These are phyloP conservation scores for Recurvomyces mirabilis DNA, from an alignment of 495 filamentous ascomycete genomes.

Conservation along the genomic window DNA sequence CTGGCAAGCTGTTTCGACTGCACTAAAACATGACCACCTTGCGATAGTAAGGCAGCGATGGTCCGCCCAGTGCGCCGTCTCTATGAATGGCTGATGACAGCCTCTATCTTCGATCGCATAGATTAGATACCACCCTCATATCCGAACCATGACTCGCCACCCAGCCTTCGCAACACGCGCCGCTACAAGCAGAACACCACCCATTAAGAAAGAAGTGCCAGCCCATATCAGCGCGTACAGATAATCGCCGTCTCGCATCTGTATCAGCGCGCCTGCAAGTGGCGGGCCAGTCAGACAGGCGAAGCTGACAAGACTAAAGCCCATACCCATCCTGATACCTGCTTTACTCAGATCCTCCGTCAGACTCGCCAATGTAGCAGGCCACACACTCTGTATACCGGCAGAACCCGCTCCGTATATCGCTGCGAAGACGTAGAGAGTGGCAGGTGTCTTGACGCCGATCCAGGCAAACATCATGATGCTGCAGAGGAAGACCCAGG, in stretches of 20 bases:
- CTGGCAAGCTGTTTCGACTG: conserved; percentile 12
- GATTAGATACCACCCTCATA: conserved; percentile 13
- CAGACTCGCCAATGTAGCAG: conserved; percentile 24
- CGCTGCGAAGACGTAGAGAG: conserved; percentile 25
- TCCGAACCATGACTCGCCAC: conserved; percentile 16
- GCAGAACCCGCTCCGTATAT: conserved; percentile 25
- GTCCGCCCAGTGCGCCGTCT: no score
- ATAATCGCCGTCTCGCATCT: conserved; percentile 25
- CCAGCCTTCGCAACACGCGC: conserved; percentile 24
- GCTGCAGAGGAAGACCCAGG: conserved; percentile 21
- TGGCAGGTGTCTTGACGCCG: conserved; percentile 15
- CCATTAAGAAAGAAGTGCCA: conserved; percentile 21
- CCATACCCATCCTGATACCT: conserved; percentile 29
- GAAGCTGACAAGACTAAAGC: conserved; percentile 26
- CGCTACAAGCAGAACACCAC: conserved; percentile 17
- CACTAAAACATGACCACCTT: not conserved
- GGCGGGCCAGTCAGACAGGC: conserved; percentile 28
- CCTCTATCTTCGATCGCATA: no score
- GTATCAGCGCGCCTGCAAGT: conserved; percentile 28
- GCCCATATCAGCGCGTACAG: conserved; percentile 29
- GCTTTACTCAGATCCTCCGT: conserved; percentile 29
- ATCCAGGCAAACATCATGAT: conserved; percentile 27
- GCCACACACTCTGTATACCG: conserved; percentile 29
- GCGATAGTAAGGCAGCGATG: not conserved
- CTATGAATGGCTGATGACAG: no score